These are phyloP conservation scores for Thinopyrum obtusiflorum DNA, from an alignment of 202 grass and related monocot species.

Conservation along the genomic window DNA sequence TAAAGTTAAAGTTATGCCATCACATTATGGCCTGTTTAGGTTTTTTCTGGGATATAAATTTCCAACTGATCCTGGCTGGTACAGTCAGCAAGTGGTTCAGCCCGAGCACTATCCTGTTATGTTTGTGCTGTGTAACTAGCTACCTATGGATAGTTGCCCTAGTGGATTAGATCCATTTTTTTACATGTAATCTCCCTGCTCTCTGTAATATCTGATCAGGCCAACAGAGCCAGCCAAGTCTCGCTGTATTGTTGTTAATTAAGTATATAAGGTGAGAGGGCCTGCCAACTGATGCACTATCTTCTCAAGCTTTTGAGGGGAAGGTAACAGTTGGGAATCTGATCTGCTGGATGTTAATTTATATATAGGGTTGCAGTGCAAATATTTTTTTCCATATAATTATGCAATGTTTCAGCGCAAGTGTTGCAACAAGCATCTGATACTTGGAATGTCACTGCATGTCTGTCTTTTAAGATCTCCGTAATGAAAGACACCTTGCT, in stretches of 20 bases:
- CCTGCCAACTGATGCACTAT: background rate
- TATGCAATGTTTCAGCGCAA: background rate
- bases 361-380: background rate
- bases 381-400: background rate
- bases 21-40: background rate
- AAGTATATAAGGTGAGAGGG: background rate
- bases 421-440: background rate
- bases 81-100: background rate
- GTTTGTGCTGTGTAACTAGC: background rate
- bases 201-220: background rate
- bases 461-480: background rate
- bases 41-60: background rate
- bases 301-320: slow-evolving; percentile 1
- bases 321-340: background rate
- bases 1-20: background rate
- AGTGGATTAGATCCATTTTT: background rate
- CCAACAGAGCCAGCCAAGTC: background rate
- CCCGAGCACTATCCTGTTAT: background rate
- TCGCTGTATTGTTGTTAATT: background rate
- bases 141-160: slow-evolving; percentile 6
- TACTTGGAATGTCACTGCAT: background rate
- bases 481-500: background rate
- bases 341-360: background rate
- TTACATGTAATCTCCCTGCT: slow-evolving; percentile 1
- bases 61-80: background rate